phyloP scores from a whole-genome alignment of 2,329 filamentous ascomycete genomes.

The Teratosphaeria zuluensis region DNA sequence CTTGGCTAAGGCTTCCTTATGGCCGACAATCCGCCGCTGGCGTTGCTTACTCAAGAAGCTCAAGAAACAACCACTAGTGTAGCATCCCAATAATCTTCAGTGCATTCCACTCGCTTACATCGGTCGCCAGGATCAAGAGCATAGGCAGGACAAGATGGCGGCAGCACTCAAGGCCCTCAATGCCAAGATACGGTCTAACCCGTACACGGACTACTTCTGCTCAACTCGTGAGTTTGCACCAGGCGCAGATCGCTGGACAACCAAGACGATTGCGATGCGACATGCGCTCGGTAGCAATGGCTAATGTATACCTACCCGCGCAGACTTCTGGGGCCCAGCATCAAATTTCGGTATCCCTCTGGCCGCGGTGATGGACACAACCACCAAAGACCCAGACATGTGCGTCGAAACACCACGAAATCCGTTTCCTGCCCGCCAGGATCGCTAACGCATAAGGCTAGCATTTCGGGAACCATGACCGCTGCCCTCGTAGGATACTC shows the following conservation, averaged over 20 bases:
- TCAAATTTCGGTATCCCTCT: slow-evolving; percentile 47
- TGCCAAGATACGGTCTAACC: slow-evolving; percentile 43
- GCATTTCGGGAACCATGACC: slow-evolving; percentile 58
- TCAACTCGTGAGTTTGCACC: slow-evolving; percentile 39
- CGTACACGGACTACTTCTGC: slow-evolving; percentile 43
- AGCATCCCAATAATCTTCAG: background rate
- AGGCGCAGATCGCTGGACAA: background rate
- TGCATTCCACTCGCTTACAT: background rate
- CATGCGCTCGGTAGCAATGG: background rate
- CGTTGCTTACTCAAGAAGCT: background rate
- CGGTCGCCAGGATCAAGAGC: background rate
- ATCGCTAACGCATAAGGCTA: slow-evolving; percentile 21
- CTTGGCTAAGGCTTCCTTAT: too few relatives aligned
- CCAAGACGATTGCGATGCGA: background rate
- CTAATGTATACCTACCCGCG: slow-evolving; percentile 29
- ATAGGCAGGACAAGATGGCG: slow-evolving; percentile 33
- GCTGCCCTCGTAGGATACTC: slow-evolving; percentile 51
- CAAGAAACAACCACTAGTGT: background rate
- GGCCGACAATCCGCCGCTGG: too few relatives aligned
- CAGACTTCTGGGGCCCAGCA: slow-evolving; percentile 43
- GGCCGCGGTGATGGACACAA: slow-evolving; percentile 42
- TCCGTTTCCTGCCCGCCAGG: background rate
- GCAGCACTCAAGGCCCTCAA: slow-evolving; percentile 46
- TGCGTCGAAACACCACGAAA: slow-evolving; percentile 17
- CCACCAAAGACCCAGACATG: slow-evolving; percentile 45